phyloP scores from a whole-genome alignment of 2,329 filamentous ascomycete species.

The Talaromyces piceae region DNA sequence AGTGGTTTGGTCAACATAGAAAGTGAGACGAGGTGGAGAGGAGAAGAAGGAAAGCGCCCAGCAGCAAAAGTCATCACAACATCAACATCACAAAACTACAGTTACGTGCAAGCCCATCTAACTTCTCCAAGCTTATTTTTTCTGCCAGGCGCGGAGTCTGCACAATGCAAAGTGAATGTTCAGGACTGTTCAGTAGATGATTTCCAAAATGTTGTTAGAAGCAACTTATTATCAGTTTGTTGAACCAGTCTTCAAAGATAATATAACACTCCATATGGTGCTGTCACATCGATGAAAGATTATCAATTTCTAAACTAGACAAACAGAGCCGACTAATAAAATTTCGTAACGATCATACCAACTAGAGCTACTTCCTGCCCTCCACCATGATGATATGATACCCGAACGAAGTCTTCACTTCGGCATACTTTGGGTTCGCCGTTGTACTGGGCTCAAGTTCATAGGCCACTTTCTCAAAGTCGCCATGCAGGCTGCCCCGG shows the following conservation, averaged over 20 bases:
- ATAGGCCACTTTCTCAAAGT: conserved; percentile 57
- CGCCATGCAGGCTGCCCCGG: conserved; percentile 47
- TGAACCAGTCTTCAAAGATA: too few species aligned
- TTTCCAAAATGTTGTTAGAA: too few species aligned
- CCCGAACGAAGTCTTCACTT: conserved; percentile 58
- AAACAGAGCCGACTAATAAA: not conserved
- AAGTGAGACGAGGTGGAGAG: not conserved
- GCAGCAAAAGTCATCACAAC: not conserved
- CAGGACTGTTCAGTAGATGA: too few species aligned
- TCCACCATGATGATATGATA: conserved; percentile 65
- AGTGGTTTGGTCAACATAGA: not conserved
- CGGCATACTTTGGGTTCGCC: conserved; percentile 52
- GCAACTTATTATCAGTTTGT: too few species aligned
- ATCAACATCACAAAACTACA: not conserved
- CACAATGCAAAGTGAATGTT: too few species aligned
- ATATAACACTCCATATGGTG: too few species aligned
- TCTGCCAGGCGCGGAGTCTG: not conserved
- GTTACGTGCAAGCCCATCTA: too few species aligned
- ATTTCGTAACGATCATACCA: not conserved
- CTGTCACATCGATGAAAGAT: too few species aligned
- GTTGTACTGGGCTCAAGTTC: conserved; percentile 55
- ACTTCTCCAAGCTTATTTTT: too few species aligned
- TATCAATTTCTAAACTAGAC: too few species aligned
- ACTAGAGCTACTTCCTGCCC: conserved; percentile 45
- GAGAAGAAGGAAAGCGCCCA: not conserved